Evolutionary conservation across 768 basidiomycete genomes (phyloP).

Genomic region (Pulveroboletus frians): DNA sequence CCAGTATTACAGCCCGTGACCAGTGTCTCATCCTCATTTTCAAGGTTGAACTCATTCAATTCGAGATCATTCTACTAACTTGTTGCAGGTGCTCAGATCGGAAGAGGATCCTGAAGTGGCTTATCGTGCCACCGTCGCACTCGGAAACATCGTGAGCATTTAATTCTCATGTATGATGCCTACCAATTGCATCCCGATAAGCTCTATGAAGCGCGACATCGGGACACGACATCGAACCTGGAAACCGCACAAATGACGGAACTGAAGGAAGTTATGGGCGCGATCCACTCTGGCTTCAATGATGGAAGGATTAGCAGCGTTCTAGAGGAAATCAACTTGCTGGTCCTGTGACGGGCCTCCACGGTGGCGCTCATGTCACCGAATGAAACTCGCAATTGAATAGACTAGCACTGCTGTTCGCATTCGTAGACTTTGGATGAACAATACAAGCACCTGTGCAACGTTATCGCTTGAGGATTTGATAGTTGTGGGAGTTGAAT

Average conservation of each 20-base stretch:
- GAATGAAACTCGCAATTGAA: background rate
- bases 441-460: background rate
- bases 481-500: too few relatives aligned
- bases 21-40: conserved; percentile 43
- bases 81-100: conserved; percentile 26
- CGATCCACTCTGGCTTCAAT: conserved; percentile 43
- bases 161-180: background rate
- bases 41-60: conserved; percentile 33
- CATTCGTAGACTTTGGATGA: background rate
- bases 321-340: conserved; percentile 41
- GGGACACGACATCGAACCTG: conserved; percentile 30
- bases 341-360: conserved; percentile 25
- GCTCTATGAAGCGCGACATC: conserved; percentile 45
- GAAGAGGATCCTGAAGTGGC: conserved; percentile 62
- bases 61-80: conserved; percentile 5
- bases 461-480: too few relatives aligned
- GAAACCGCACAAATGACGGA: conserved; percentile 35
- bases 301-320: conserved; percentile 57
- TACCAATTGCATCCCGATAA: conserved; percentile 22
- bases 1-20: conserved; percentile 37
- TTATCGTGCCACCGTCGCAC: conserved; percentile 65
- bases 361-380: background rate
- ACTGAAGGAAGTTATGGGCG: conserved; percentile 36
- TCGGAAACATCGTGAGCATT: conserved; percentile 63
- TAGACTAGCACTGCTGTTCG: background rate